phyloP scores from a whole-genome alignment of 805 yeast species.

The Pichia eremophila region DNA sequence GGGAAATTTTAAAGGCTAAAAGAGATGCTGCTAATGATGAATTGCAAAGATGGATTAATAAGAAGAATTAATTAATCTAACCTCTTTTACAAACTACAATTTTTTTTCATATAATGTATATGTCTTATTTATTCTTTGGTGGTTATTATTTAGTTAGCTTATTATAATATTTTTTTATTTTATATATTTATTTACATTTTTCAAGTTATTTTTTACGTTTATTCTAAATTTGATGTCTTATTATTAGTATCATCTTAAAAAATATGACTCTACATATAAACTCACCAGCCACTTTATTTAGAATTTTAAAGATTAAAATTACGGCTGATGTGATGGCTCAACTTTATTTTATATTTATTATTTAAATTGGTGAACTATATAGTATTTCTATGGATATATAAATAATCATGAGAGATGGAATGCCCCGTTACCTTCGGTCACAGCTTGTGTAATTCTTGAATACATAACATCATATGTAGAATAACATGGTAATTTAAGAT shows the following conservation, averaged over 20 bases:
- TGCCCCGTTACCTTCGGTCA: constrained; percentile 82
- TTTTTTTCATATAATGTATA: neutral
- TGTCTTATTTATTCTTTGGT: neutral
- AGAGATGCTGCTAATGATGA: constrained; percentile 16
- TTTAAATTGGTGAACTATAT: too few relatives aligned
- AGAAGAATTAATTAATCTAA: neutral
- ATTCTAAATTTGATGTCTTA: too few relatives aligned
- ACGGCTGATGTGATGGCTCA: neutral
- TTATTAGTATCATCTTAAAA: too few relatives aligned
- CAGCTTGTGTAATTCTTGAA: constrained; percentile 54
- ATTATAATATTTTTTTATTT: too few relatives aligned
- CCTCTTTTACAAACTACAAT: neutral
- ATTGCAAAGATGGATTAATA: constrained; percentile 11
- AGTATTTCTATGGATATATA: too few relatives aligned
- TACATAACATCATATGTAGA: constrained; percentile 52
- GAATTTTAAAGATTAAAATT: neutral
- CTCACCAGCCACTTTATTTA: too few relatives aligned
- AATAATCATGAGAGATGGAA: constrained; percentile 57
- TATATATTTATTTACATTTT: too few relatives aligned
- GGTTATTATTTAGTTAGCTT: neutral
- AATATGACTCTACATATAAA: too few relatives aligned
- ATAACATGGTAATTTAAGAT: constrained; percentile 81
- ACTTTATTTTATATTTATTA: too few relatives aligned
- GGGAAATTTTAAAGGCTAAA: constrained; percentile 15
- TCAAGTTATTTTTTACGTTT: too few relatives aligned